Evolutionary conservation across 306 rosid genomes (phyloP).

Genomic region (Echinosophora koreensis): DNA sequence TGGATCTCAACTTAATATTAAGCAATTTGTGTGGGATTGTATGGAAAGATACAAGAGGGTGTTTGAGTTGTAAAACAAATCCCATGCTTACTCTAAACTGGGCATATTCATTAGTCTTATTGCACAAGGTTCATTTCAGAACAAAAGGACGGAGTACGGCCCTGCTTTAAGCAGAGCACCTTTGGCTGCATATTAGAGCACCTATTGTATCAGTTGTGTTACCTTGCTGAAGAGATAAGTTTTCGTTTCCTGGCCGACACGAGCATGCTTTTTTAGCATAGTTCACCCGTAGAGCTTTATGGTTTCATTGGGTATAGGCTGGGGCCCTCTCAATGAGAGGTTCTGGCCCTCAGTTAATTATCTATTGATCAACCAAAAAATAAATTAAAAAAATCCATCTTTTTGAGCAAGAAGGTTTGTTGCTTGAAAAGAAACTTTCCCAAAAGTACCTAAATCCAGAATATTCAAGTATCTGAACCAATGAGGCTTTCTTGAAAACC

Average conservation of each 20-base stretch:
- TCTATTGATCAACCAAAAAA: background rate
- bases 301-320: background rate
- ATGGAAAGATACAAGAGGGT: too few relatives aligned
- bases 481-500: constrained; percentile 49
- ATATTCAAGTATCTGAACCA: constrained; percentile 36
- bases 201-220: too few relatives aligned
- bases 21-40: background rate
- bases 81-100: background rate
- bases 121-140: background rate
- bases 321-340: background rate
- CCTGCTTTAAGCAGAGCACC: too few relatives aligned
- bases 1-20: background rate
- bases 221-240: too few relatives aligned
- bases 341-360: background rate
- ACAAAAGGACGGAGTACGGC: too few relatives aligned
- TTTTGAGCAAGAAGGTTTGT: background rate
- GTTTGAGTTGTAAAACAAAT: background rate
- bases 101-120: too few relatives aligned
- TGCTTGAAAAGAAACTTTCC: constrained; percentile 11
- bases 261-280: background rate
- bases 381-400: background rate
- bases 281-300: background rate
- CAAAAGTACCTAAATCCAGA: constrained; percentile 19
- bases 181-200: too few relatives aligned
- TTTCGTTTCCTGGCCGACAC: background rate